Evolutionary conservation across 78 protist genomes (phyloP), one percentile per base, ranked within the genome.

Genomic region (Pigoraptor vietnamica): DNA sequence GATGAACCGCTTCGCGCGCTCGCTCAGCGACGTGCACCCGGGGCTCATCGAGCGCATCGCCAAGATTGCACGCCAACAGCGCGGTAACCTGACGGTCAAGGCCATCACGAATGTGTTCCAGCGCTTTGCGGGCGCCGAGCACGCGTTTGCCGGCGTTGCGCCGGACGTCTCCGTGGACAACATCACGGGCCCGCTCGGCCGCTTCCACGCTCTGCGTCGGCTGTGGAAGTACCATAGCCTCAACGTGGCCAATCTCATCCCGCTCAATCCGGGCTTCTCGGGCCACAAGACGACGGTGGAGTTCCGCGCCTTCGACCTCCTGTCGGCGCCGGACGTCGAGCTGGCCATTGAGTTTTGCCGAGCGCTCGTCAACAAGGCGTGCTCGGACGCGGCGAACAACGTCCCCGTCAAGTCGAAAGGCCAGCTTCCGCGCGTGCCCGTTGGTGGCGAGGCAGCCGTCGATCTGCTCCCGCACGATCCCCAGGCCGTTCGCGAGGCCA

Each of bases 261-360:
- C 86, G n/a, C 35, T 81, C 86, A 81, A 81, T 19, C 24, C 24
- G n/a, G 19, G n/a, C 21, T 23, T 21, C 86, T 29, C 86, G 86
- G 86, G 36, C 24, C 86, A 2, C 86, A 81, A 32, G 36, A 32
- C 86, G 19, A 81, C 86, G 1, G 86, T 81, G n/a, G 86, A 81
- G n/a, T 81, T 81, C 86, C 86, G 86, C 19, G 86, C 86, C n/a
- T 81, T 32, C n/a, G 86, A 81, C 86, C 36, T 81, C 86, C 86
- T 81, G 19, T 32, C 86, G 1, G 36, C 86, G 35, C n/a, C 21
- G 24, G 86, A 2, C 2, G 33, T 32, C 19, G n/a, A 2, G 2
- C 86, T 32, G 35, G 86, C 86, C 86, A 19, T 81, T 19, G n/a
- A 81, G 36, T 23, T 81, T 2, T 81, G 86, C 86, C 86, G 86